A percentile compares a stretch with the other conserved stretches of the same genome.
These are phyloP conservation scores for Trichosporon inkin DNA, from an alignment of 1,284 basidiomycete genomes.

Conservation along the genomic window DNA sequence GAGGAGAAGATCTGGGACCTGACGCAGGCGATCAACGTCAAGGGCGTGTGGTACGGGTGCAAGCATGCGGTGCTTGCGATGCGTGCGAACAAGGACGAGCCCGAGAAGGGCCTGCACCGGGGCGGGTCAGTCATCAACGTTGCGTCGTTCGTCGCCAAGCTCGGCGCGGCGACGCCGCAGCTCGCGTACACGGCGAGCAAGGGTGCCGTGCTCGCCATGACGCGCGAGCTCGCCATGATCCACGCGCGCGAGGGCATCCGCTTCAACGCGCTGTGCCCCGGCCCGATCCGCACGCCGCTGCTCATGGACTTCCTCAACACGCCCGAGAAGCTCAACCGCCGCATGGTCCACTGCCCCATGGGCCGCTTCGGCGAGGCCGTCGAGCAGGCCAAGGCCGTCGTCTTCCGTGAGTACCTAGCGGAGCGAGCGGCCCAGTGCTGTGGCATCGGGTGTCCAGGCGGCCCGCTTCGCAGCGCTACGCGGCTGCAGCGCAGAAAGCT, in stretches of 20 bases:
- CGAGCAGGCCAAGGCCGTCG: slow-evolving; percentile 83
- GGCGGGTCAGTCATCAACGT: slow-evolving; percentile 96
- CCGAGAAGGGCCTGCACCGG: slow-evolving; percentile 67
- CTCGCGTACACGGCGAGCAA: slow-evolving; percentile 64
- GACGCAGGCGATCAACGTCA: slow-evolving; percentile 90
- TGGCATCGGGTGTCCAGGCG: background rate
- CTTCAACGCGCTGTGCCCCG: slow-evolving; percentile 91
- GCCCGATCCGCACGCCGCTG: slow-evolving; percentile 85
- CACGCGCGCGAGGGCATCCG: slow-evolving; percentile 95
- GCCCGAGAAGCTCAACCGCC: slow-evolving; percentile 86
- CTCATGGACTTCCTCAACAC: slow-evolving; percentile 98
- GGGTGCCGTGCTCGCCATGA: slow-evolving; percentile 97
- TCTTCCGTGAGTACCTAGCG: slow-evolving; percentile 66
- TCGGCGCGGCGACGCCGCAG: slow-evolving; percentile 94
- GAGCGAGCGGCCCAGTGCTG: too few species aligned
- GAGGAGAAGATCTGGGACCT: slow-evolving; percentile 94
- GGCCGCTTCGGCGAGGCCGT: slow-evolving; percentile 95
- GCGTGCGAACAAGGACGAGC: slow-evolving; percentile 79
- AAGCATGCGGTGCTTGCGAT: slow-evolving; percentile 95
- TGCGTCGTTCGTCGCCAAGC: slow-evolving; percentile 86
- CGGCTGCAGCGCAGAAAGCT: too few species aligned
- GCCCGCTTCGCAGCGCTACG: too few species aligned
- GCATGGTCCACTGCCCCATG: slow-evolving; percentile 89
- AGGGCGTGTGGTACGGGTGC: slow-evolving; percentile 98
- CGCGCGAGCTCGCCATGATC: slow-evolving; percentile 92